phyloP scores from a whole-genome alignment of 2,329 filamentous ascomycete genomes.

The Fusarium humuli region DNA sequence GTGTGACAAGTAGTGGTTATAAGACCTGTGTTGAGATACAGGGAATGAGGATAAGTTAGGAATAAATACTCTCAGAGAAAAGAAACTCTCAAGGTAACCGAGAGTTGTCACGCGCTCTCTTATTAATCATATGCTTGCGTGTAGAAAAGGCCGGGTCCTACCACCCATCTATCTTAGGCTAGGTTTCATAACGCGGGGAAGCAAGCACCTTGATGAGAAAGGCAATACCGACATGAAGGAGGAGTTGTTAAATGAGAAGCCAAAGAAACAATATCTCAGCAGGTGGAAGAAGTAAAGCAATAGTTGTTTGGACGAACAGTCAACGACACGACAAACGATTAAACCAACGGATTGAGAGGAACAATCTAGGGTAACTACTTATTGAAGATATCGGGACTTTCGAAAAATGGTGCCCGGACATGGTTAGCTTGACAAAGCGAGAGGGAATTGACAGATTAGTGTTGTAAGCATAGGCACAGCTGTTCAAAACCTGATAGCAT shows the following conservation, averaged over 20 bases:
- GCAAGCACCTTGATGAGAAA: constrained; percentile 11
- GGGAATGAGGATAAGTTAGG: neutral
- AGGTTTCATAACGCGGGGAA: constrained; percentile 23
- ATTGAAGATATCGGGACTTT: neutral
- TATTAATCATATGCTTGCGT: constrained; percentile 28
- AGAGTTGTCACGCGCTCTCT: constrained; percentile 30
- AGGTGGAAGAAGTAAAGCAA: neutral
- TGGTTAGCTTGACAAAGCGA: neutral
- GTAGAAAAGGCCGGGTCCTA: neutral
- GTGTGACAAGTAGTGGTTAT: neutral
- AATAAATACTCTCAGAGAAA: neutral
- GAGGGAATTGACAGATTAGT: neutral
- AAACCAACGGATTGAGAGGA: neutral
- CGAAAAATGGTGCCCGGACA: neutral
- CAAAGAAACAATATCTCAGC: neutral
- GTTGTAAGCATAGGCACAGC: no score
- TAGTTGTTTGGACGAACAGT: neutral
- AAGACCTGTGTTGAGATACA: neutral
- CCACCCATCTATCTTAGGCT: neutral
- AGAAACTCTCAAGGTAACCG: neutral
- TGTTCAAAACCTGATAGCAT: neutral
- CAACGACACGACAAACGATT: no score
- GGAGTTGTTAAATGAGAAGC: neutral
- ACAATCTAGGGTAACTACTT: neutral
- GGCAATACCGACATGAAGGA: neutral